Conservation (phyloP, 1,284 basidiomycete genomes). For the Malassezia nana region DNA sequence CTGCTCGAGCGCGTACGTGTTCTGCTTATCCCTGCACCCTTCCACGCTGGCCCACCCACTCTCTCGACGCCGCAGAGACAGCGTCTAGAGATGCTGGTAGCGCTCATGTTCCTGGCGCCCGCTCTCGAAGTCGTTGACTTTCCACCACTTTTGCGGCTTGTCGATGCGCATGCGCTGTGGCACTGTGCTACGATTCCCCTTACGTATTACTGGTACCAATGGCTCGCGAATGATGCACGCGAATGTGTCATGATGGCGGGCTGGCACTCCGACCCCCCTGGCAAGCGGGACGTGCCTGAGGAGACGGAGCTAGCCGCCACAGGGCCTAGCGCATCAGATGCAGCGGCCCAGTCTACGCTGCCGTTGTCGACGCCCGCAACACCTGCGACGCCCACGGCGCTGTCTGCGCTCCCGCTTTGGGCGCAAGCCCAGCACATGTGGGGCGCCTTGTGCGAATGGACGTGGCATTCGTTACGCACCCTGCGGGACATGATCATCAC, state of each 20-base stretch:
- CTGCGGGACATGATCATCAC: slow-evolving; percentile 7
- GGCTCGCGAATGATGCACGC: slow-evolving; percentile 38
- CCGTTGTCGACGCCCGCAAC: not conserved
- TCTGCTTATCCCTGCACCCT: not conserved
- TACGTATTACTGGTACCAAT: slow-evolving; percentile 62
- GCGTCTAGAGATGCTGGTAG: slow-evolving; percentile 52
- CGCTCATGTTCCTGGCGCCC: slow-evolving; percentile 66
- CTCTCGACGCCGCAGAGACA: slow-evolving; percentile 40
- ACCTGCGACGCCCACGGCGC: not conserved
- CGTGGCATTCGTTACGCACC: not conserved
- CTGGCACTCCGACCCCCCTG: slow-evolving; percentile 29
- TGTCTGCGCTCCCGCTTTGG: not conserved
- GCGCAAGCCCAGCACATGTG: not conserved
- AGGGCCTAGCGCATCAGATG: not conserved
- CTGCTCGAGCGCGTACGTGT: slow-evolving; percentile 14
- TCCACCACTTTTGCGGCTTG: slow-evolving; percentile 59
- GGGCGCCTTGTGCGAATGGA: not conserved
- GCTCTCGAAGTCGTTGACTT: slow-evolving; percentile 86
- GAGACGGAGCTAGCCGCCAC: not conserved
- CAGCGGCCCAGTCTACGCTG: not conserved
- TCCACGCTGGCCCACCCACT: too few species aligned
- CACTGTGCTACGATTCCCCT: slow-evolving; percentile 78
- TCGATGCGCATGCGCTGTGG: slow-evolving; percentile 96
- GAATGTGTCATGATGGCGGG: slow-evolving; percentile 32
- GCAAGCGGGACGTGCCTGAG: not conserved